phyloP scores from a whole-genome alignment of 2,329 filamentous ascomycete genomes.

The Aureobasidium musti region DNA sequence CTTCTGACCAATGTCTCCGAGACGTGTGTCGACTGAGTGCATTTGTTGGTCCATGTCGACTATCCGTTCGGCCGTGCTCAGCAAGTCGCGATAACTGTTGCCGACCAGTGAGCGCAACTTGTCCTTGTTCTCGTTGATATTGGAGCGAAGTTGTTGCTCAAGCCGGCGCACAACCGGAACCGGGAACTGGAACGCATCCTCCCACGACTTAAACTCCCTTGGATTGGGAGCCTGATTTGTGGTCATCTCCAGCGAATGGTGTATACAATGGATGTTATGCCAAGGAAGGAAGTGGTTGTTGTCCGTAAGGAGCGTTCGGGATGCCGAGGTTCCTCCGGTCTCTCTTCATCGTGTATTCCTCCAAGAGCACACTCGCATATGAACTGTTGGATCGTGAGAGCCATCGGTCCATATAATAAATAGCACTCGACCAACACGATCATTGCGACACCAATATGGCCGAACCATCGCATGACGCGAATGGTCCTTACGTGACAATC shows the following conservation, averaged over 20 bases:
- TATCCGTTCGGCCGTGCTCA: constrained; percentile 92
- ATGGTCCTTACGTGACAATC: background rate
- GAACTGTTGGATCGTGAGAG: background rate
- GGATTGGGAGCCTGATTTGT: constrained; percentile 60
- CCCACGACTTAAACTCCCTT: constrained; percentile 60
- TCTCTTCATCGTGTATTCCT: background rate
- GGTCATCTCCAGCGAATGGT: constrained; percentile 35
- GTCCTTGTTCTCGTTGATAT: constrained; percentile 64
- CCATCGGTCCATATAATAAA: background rate
- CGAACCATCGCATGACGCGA: background rate
- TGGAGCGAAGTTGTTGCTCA: constrained; percentile 64
- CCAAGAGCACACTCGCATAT: background rate
- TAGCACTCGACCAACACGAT: background rate
- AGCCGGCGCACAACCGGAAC: constrained; percentile 63
- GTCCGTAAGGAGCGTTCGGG: background rate
- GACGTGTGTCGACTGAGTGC: constrained; percentile 67
- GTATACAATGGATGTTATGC: constrained; percentile 5
- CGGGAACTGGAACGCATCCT: constrained; percentile 68
- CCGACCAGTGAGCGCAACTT: constrained; percentile 67
- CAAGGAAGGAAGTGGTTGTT: constrained; percentile 25
- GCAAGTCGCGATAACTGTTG: constrained; percentile 78
- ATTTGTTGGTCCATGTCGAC: constrained; percentile 84
- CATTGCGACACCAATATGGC: background rate
- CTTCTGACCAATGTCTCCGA: constrained; percentile 70
- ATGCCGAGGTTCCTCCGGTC: background rate